Conservation (phyloP, 1,284 basidiomycete genomes). For the Leucoagaricus sp. region DNA sequence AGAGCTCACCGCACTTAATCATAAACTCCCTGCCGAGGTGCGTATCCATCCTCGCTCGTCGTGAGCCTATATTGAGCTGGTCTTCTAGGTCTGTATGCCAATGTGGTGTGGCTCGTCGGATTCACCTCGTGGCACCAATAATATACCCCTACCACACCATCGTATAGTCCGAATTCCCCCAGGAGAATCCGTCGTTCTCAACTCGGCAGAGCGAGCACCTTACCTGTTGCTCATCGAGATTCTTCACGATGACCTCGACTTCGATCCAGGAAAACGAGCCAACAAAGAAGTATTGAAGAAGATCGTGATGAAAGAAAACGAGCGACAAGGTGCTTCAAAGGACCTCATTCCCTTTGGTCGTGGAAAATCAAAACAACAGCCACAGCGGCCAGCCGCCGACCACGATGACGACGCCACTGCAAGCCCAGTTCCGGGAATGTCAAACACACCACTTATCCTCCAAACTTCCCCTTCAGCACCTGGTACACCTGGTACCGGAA, state of each 20-base stretch:
- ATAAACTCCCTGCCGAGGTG: conserved; percentile 93
- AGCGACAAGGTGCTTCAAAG: conserved; percentile 53
- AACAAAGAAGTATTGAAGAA: conserved; percentile 89
- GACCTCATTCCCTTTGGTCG: conserved; percentile 50
- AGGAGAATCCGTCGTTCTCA: conserved; percentile 96
- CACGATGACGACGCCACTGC: conserved; percentile 17
- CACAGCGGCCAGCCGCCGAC: conserved; percentile 18
- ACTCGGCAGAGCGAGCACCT: conserved; percentile 96
- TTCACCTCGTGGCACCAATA: conserved; percentile 39
- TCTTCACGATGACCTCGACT: conserved; percentile 89
- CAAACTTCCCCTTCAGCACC: conserved; percentile 14
- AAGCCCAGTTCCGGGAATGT: conserved; percentile 22
- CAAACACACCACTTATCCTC: conserved; percentile 9
- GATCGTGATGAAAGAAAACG: conserved; percentile 75
- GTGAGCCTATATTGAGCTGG: conserved; percentile 14
- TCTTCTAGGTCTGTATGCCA: conserved; percentile 86
- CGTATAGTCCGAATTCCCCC: conserved; percentile 97
- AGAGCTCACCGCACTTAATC: conserved; percentile 94
- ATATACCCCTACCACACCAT: conserved; percentile 75
- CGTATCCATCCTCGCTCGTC: conserved; percentile 9
- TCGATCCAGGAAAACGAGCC: conserved; percentile 82
- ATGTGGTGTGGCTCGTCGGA: conserved; percentile 90
- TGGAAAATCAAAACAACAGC: conserved; percentile 16
- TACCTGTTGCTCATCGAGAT: conserved; percentile 95
- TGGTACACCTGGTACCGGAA: conserved; percentile 27